Base-by-base conservation (phyloP, 176 grass and related monocot genomes). In the Zea luxurians region DNA sequence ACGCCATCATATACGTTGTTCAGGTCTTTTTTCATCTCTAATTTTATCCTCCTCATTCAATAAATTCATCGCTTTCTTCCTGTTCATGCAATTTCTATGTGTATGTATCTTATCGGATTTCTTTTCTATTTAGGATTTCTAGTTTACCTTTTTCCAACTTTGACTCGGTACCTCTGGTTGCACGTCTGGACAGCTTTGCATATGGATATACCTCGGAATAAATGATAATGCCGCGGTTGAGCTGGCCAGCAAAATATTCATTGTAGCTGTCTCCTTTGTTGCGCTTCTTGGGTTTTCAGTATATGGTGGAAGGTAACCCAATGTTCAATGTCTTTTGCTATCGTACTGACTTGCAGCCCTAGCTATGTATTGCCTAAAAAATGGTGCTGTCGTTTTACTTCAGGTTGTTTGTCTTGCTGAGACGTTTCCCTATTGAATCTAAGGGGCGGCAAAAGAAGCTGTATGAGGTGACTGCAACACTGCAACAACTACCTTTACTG, bases 401-500 rank as follows among this genome's bases (percentile, higher is more conserved):
- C 88, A 99, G 92, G 83, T 52, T 95, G 58, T 99, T 99, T 85
- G 73, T 83, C 86, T 89, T 99, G 88, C 83, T 99, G 66, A 92
- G 92, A 71, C 86, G 89, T 70, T 99, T 99, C 76, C 96, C 96
- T 34, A 99, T 99, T 75, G 92, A 95, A 83, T 95, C 96, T 12
- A 95, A 94, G 58, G 96, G 96, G 48, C 79, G 96, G 66, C 90
- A 76, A 86, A 95, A 95, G 79, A 99, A 99, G 84, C 85, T 99
- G 82, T 87, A 99, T 76, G 96, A 99, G 96, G 96, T 99, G 71
- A 67, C 35, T 75, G 37, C 42, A 36, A 41, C 38, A 7, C 18
- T 49, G 37, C 57, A 66, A 64, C 82, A 50, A 72, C 46, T 78
- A 58, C 1, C 1, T 60, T 83, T 55, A 10, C 2, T 75, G 46